A percentile compares a stretch with the other conserved stretches of the same genome.
phyloP scores from a whole-genome alignment of 805 yeast species.

The Barnettozyma vustinii region DNA sequence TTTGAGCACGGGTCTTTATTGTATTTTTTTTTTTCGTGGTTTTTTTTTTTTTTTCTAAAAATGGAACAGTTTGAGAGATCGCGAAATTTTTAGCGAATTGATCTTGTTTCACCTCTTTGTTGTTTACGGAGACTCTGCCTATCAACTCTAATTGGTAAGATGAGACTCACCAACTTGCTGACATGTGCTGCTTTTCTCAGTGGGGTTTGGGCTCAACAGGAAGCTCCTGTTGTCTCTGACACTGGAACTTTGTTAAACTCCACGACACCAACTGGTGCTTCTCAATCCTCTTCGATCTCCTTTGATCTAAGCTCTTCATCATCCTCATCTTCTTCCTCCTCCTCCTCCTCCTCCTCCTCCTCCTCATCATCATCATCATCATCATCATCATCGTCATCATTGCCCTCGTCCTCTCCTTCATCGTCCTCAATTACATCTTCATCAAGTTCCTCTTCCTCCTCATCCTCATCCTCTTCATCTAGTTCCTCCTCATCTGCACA shows the following conservation, averaged over 20 bases:
- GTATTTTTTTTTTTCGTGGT: not conserved
- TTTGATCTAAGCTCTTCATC: conserved; percentile 7
- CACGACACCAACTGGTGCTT: not conserved
- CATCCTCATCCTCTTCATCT: conserved; percentile 9
- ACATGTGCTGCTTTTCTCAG: not conserved
- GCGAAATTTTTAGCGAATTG: not conserved
- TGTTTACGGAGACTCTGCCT: not conserved
- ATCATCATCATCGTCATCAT: conserved; percentile 6
- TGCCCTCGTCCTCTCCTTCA: conserved; percentile 6
- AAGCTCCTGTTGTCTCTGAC: not conserved
- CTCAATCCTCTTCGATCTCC: conserved; percentile 2
- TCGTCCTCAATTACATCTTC: conserved; percentile 11
- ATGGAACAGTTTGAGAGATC: not conserved
- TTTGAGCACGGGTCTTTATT: not conserved
- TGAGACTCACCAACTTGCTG: not conserved
- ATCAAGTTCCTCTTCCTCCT: conserved; percentile 6
- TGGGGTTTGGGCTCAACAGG: conserved; percentile 1
- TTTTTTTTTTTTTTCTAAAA: not conserved
- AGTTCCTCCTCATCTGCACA: conserved; percentile 3
- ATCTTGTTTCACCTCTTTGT: not conserved
- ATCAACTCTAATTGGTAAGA: not conserved
- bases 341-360: conserved; percentile 10
- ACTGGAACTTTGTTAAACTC: not conserved
- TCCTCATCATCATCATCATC: conserved; percentile 4
- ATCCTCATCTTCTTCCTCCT: conserved; percentile 7